Conservation (phyloP, 495 filamentous ascomycete genomes). For the Hypoxylon cercidicola region DNA sequence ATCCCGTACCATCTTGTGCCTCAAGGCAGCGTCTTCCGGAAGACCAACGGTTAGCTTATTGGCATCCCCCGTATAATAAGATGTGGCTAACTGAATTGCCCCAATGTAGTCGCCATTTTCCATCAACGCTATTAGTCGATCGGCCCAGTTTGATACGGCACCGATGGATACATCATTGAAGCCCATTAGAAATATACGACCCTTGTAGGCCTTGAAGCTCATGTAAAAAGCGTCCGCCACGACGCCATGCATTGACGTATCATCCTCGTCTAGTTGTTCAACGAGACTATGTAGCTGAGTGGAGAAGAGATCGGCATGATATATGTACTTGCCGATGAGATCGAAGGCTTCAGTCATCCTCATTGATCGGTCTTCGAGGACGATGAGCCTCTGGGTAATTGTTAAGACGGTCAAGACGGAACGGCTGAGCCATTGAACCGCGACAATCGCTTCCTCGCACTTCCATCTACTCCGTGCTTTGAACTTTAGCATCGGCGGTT, state of each 20-base stretch:
- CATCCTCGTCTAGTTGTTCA: slow-evolving; percentile 87
- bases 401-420: slow-evolving; percentile 93
- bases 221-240: slow-evolving; percentile 98
- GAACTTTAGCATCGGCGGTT: slow-evolving; percentile 81
- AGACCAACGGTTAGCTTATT: slow-evolving; percentile 94
- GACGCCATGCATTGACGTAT: slow-evolving; percentile 90
- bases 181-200: slow-evolving; percentile 88
- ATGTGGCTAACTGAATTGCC: slow-evolving; percentile 88
- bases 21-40: slow-evolving; percentile 79
- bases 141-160: slow-evolving; percentile 96
- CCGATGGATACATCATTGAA: slow-evolving; percentile 91
- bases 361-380: slow-evolving; percentile 89
- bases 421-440: slow-evolving; percentile 94
- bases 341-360: slow-evolving; percentile 94
- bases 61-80: slow-evolving; percentile 87
- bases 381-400: slow-evolving; percentile 90
- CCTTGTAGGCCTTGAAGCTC: slow-evolving; percentile 96
- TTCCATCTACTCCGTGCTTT: slow-evolving; percentile 88
- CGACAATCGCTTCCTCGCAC: slow-evolving; percentile 93
- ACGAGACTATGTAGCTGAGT: slow-evolving; percentile 83
- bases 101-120: slow-evolving; percentile 93
- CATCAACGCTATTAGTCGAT: slow-evolving; percentile 93
- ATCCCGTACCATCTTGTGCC: slow-evolving; percentile 86
- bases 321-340: slow-evolving; percentile 89
- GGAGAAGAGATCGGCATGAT: slow-evolving; percentile 88